Percentiles rank a stretch among this genome's conserved stretches.
phyloP scores from a whole-genome alignment of 2,329 filamentous ascomycete genomes.

The Penicillium paneum region DNA sequence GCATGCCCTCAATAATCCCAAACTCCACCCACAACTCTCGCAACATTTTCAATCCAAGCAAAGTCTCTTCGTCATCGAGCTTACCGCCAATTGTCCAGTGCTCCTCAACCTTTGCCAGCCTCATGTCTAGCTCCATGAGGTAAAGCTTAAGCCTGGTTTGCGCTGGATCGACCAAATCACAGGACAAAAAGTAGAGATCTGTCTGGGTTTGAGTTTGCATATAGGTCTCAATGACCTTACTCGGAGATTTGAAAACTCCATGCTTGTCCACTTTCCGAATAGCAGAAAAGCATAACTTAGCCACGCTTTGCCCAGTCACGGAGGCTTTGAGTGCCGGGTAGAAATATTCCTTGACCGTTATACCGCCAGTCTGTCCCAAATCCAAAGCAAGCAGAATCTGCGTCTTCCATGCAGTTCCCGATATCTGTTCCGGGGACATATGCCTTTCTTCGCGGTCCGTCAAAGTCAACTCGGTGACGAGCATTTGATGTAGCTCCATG shows the following conservation, averaged over 20 bases:
- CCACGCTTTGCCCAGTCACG: background rate
- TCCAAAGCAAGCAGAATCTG: conserved; percentile 21
- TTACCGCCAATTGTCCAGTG: conserved; percentile 21
- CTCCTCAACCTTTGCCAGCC: conserved; percentile 7
- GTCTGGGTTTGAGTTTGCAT: conserved; percentile 4
- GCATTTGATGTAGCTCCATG: conserved; percentile 9
- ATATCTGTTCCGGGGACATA: background rate
- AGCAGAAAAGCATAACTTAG: background rate
- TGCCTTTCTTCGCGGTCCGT: conserved; percentile 9
- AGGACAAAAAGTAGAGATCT: conserved; percentile 10
- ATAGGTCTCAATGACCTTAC: conserved; percentile 1
- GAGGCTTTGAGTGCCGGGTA: conserved; percentile 17
- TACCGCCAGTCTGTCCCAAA: conserved; percentile 6
- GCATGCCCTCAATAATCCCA: conserved; percentile 11
- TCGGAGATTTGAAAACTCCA: background rate
- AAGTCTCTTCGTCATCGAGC: conserved; percentile 6
- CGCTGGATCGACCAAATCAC: conserved; percentile 16
- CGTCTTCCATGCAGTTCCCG: conserved; percentile 3
- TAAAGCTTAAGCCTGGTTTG: conserved; percentile 22
- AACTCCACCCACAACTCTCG: conserved; percentile 15
- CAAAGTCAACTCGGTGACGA: conserved; percentile 5
- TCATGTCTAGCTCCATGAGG: conserved; percentile 13
- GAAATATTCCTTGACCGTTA: conserved; percentile 19
- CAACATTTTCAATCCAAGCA: conserved; percentile 13
- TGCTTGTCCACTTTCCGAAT: conserved; percentile 3